Base-by-base conservation (phyloP, 306 rosid species). In the Medicago lupulina region DNA sequence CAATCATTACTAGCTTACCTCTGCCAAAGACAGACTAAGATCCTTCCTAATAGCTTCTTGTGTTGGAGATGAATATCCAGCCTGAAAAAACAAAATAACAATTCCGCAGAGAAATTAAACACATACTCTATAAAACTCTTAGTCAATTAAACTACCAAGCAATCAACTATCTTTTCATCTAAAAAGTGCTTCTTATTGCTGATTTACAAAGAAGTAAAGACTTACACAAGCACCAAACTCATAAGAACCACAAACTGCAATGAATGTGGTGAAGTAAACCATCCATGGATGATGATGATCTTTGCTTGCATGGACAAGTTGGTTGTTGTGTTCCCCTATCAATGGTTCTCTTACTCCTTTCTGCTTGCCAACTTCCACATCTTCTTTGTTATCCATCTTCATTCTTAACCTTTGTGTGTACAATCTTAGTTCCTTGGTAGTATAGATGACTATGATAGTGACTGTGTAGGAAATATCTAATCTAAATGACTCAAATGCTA, bases 1-100 rank as follows among this genome's bases (percentile, higher is more conserved):
- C 38, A 34, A 34, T 34, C 63, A 49, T 61, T 51, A 74, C 1
- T 53, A 9, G 15, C 73, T 72, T 85, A 87, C 97, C 91, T 95
- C 89, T 46, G 89, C 85, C 77, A 92, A 69, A 73, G 97, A 76
- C 51, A 95, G 84, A 76, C 31, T 71, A 72, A 92, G 91, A 79
- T 95, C 97, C 62, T 79, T 40, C 14, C 76, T 83, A 79, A 95
- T 89, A 65, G 88, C 99, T 70, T 76, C 78, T 76, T 92, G 92
- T 59, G 95, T 81, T 10, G 99, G 99, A 31, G 99, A 95, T 57
- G 99, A 95, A 81, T 92, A 95, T 70, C 97, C 97, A 38, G 71
- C 96, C 99, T 95, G 92, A 13, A 82, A 13, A 59, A 80, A 63
- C 65, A 38, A 4, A 68, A 43, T 34, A 34, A 47, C n/a, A 80